These are phyloP conservation scores for Cladosporium sp. DNA, from an alignment of 2,329 filamentous ascomycete species.

Conservation along the genomic window DNA sequence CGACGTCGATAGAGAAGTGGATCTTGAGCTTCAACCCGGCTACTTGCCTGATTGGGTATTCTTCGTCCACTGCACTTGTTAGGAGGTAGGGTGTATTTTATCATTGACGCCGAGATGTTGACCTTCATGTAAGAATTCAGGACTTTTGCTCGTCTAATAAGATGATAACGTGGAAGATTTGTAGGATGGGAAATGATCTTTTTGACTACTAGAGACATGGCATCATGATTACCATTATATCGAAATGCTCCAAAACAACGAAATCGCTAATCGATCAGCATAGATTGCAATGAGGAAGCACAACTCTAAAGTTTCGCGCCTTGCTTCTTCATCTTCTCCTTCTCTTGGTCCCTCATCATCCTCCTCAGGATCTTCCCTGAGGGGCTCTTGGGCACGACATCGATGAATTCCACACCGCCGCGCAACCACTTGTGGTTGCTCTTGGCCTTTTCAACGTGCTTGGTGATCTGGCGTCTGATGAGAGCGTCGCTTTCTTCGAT, in stretches of 20 bases:
- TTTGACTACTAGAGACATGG: background rate
- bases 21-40: background rate
- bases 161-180: background rate
- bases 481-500: constrained; percentile 55
- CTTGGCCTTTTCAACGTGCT: constrained; percentile 63
- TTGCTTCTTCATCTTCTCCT: constrained; percentile 63
- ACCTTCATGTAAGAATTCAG: no score
- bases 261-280: constrained; percentile 2
- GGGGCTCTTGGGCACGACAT: constrained; percentile 62
- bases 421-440: constrained; percentile 64
- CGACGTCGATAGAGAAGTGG: background rate
- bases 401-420: constrained; percentile 61
- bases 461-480: constrained; percentile 54
- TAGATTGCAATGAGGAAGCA: background rate
- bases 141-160: background rate
- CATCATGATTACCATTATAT: constrained; percentile 2
- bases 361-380: constrained; percentile 65
- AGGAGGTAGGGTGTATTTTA: no score
- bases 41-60: background rate
- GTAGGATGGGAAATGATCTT: background rate
- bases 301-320: constrained; percentile 63
- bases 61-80: background rate
- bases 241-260: background rate
- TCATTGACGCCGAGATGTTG: no score
- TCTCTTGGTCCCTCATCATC: constrained; percentile 73